Evolutionary conservation across 768 basidiomycete species (phyloP), one percentile per base, ranked within the genome.

Genomic region (Pisolithus marmoratus): DNA sequence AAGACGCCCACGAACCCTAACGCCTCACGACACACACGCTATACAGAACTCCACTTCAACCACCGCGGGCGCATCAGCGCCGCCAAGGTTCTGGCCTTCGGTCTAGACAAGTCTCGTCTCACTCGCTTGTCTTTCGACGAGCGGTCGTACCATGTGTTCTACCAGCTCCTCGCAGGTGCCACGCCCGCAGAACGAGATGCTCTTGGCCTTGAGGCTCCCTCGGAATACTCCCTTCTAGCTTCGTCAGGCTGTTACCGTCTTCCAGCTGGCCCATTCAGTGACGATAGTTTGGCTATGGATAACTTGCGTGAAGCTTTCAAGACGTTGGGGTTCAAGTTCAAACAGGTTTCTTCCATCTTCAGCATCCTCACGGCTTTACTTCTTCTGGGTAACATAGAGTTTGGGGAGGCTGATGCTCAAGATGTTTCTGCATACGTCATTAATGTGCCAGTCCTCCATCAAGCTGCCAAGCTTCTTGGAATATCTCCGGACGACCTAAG

Each of bases 141-240:
- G 57, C 74, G 82, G n/a, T 74, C 78, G 22, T 84, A 77, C 63
- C 83, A 84, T 58, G 72, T 84, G 37, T 84, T 84, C 65, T 84
- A 84, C 64, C 82, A 84, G 58, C 71, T 84, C 48, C 65, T 84
- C 36, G 78, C 83, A 26, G 82, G 82, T 27, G 80, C 81, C 40
- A 74, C 70, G 12, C 76, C 80, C 22, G 63, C 71, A 31, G 81
- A 84, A 57, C 72, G 82, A 27, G 83, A 84, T 53, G 52, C 59
- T 27, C 71, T 79, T 52, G 68, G 70, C 36, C 64, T 84, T 23
- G 82, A 84, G 56, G 82, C 80, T 15, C 74, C 80, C 0, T 79
- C 79, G 1, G 78, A 79, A 48, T 84, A 84, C 54, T 70, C 74
- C 17, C 72, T 85, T 8, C 72, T 85, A 23, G 76, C 81, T 0